Conservation (phyloP, 768 basidiomycete genomes). For the Suillus hirtellus region DNA sequence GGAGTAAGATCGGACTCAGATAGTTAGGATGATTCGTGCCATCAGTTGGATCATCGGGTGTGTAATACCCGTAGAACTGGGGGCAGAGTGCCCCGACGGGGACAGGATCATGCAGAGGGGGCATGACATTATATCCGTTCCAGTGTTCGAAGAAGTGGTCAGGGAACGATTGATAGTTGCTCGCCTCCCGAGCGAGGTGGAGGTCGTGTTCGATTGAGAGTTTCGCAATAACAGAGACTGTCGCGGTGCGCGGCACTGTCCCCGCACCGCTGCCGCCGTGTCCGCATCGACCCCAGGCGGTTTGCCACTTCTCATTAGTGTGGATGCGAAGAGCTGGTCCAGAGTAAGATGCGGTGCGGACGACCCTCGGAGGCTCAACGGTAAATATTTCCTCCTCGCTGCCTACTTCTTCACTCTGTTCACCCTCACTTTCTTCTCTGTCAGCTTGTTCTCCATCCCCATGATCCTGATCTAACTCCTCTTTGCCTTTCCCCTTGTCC, state of each 20-base stretch:
- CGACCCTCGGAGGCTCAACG: neutral
- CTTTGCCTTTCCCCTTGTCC: slow-evolving; percentile 5
- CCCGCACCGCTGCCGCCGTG: neutral
- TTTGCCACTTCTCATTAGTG: slow-evolving; percentile 18
- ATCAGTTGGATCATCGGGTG: slow-evolving; percentile 27
- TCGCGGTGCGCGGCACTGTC: slow-evolving; percentile 31
- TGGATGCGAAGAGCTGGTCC: slow-evolving; percentile 15
- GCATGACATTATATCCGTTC: slow-evolving; percentile 24
- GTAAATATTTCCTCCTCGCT: neutral
- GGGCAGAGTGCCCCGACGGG: slow-evolving; percentile 55
- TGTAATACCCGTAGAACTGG: slow-evolving; percentile 66
- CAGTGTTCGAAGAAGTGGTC: slow-evolving; percentile 30
- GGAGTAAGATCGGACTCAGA: slow-evolving; percentile 44
- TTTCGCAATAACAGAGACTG: slow-evolving; percentile 46
- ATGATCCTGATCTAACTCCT: neutral
- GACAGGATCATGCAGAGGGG: slow-evolving; percentile 39
- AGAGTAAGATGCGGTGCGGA: neutral
- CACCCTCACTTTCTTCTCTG: neutral
- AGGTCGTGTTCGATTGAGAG: slow-evolving; percentile 39
- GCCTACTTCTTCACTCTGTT: neutral
- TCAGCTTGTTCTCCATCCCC: neutral
- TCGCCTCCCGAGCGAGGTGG: slow-evolving; percentile 36
- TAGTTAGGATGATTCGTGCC: slow-evolving; percentile 12
- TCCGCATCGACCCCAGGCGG: slow-evolving; percentile 2
- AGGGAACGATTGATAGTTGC: slow-evolving; percentile 29